Evolutionary conservation across 2,329 filamentous ascomycete genomes (phyloP).

Genomic region (Verticillium zaregamsianum): DNA sequence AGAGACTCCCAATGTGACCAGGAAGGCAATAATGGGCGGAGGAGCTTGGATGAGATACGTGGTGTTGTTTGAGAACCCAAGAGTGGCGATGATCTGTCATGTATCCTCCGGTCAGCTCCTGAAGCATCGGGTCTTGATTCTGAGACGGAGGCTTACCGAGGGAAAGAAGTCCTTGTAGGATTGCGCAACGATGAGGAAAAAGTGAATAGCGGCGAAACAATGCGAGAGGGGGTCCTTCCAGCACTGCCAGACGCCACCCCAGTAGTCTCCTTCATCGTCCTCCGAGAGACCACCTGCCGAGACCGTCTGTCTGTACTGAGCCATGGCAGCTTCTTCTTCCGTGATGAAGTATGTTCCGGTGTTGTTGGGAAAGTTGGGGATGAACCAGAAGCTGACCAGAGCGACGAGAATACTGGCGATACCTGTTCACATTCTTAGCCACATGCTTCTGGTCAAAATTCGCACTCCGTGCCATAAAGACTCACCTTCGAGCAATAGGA

Average conservation of each 20-base stretch:
- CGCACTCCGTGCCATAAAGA: neutral
- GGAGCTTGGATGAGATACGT: slow-evolving; percentile 38
- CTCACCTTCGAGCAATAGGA: slow-evolving; percentile 31
- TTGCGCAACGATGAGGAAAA: slow-evolving; percentile 36
- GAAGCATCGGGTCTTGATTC: neutral
- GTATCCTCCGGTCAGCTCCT: neutral
- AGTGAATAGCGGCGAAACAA: slow-evolving; percentile 32
- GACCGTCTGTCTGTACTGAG: slow-evolving; percentile 28
- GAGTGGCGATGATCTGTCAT: slow-evolving; percentile 21
- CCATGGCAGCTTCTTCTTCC: slow-evolving; percentile 32
- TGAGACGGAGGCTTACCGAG: slow-evolving; percentile 19
- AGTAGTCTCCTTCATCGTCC: slow-evolving; percentile 34
- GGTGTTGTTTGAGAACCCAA: slow-evolving; percentile 19
- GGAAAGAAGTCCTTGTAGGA: slow-evolving; percentile 40
- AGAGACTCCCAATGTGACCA: slow-evolving; percentile 30
- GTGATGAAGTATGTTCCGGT: slow-evolving; percentile 26
- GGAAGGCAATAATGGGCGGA: slow-evolving; percentile 35
- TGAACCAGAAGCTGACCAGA: slow-evolving; percentile 25
- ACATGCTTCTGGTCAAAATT: neutral
- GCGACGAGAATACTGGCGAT: slow-evolving; percentile 26
- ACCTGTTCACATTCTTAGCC: slow-evolving; percentile 12
- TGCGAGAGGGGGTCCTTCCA: slow-evolving; percentile 31
- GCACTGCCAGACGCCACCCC: slow-evolving; percentile 29
- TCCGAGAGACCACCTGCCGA: slow-evolving; percentile 29
- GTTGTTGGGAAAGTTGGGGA: slow-evolving; percentile 31